Base-by-base conservation (phyloP, 73 alveolate genomes). In the Paramecium sonneborni region DNA sequence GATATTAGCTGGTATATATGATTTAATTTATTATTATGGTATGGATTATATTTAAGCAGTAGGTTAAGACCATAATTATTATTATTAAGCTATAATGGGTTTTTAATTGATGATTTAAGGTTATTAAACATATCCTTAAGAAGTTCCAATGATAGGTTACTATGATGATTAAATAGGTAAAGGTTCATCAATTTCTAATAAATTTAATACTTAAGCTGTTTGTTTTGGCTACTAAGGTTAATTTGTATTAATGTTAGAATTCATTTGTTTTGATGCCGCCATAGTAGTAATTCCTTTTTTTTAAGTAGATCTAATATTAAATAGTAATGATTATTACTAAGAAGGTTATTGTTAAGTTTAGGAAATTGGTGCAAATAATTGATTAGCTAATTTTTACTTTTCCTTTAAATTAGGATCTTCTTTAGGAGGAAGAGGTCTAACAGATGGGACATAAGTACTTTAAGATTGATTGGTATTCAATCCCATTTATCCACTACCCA, bases 1-100 rank as follows among this genome's bases (percentile, higher is more conserved):
- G n/a, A 88, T 69, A 26, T 88, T 43, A 12, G 87, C 43, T 8
- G 94, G 94, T 12, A 82, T 39, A 48, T 69, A 88, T 23, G 91
- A 24, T 74, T 21, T 74, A 3, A 2, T 12, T 74, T 37, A 11
- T 28, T 85, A 32, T 20, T 57, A 74, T 2, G 35, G 48, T 43
- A 82, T 44, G 2, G 62, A 32, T 30, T 85, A 35, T 12, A 18
- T 1, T 15, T 52, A 52, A 18, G 18, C 12, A 3, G 68, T 84
- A 57, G 46, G 21, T 62, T 34, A 1, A 6, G 21, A 5, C 32
- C 43, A 41, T 32, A 35, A 34, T 30, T 86, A 48, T 23, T 58
- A 67, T 39, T 43, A 62, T 68, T 57, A 52, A 23, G 46, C 24
- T n/a, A 18, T 43, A 14, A 41, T 24, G 12, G 28, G 21, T 21